Evolutionary conservation across 2,329 filamentous ascomycete species (phyloP).

Genomic region (Daldinia eschscholtzii): DNA sequence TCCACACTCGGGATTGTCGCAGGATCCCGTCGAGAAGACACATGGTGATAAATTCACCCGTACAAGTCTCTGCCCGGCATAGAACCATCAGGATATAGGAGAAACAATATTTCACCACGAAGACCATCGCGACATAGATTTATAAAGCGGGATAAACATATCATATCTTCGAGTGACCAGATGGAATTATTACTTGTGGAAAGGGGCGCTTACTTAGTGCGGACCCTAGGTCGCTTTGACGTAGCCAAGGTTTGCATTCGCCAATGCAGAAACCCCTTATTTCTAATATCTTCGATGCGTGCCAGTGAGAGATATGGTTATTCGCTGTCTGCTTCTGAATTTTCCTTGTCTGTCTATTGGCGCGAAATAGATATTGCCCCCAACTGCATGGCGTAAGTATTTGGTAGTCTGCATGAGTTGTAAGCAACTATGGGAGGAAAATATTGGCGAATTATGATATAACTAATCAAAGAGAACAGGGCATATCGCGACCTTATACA

Average conservation of each 20-base stretch:
- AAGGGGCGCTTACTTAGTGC: slow-evolving; percentile 12
- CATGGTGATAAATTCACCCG: slow-evolving; percentile 8
- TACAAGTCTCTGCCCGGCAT: not conserved
- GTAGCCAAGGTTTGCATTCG: slow-evolving; percentile 14
- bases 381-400: slow-evolving; percentile 12
- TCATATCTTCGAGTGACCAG: not conserved
- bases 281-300: slow-evolving; percentile 6
- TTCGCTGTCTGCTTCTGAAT: not conserved
- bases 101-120: not conserved
- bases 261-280: slow-evolving; percentile 9
- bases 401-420: not conserved
- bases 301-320: not conserved
- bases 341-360: slow-evolving; percentile 9
- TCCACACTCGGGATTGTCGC: slow-evolving; percentile 37
- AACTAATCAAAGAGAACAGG: slow-evolving; percentile 6
- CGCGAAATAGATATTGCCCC: slow-evolving; percentile 15
- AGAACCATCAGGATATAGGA: not conserved
- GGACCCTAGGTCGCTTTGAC: slow-evolving; percentile 11
- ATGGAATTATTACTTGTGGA: slow-evolving; percentile 6
- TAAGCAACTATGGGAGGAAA: not conserved
- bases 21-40: slow-evolving; percentile 23
- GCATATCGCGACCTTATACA: slow-evolving; percentile 32
- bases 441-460: slow-evolving; percentile 6
- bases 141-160: not conserved
- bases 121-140: not conserved